A percentile compares a stretch with the other conserved stretches of the same genome.
These are phyloP conservation scores for Flaveria linearis DNA, from an alignment of 129 eudicot species.

Conservation along the genomic window DNA sequence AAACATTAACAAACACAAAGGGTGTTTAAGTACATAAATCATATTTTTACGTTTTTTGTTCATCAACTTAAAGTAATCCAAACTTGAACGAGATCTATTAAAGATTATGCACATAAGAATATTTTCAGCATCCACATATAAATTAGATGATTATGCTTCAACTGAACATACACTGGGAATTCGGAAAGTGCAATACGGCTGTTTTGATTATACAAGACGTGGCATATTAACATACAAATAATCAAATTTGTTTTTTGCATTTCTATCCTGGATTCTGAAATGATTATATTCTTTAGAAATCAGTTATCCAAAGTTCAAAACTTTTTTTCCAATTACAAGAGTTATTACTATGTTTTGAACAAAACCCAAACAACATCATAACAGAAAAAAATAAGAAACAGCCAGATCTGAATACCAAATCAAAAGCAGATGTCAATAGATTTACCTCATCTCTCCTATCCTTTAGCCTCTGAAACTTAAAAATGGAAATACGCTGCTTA, in stretches of 20 bases:
- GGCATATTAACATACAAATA: background rate
- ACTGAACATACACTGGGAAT: background rate
- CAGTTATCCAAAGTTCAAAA: background rate
- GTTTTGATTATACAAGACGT: background rate
- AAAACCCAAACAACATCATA: background rate
- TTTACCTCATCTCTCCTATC: conserved; percentile 30
- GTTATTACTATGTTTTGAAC: background rate
- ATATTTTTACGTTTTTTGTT: background rate
- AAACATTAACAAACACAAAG: background rate
- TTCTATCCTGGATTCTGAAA: background rate
- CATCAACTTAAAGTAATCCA: background rate
- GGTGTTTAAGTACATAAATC: background rate
- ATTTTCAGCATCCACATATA: conserved; percentile 2
- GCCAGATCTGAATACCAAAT: background rate
- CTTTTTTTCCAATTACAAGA: background rate
- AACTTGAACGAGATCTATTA: conserved; percentile 5
- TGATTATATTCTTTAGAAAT: background rate
- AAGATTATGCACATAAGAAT: background rate
- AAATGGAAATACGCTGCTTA: conserved; percentile 12
- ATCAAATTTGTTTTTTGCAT: background rate
- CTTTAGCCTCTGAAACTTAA: conserved; percentile 18
- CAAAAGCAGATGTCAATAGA: background rate
- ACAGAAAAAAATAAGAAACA: background rate
- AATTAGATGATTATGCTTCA: background rate
- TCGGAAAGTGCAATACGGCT: background rate